These are phyloP conservation scores for Neofusicoccum laricinum DNA, from an alignment of 2,329 filamentous ascomycete genomes.

Conservation along the genomic window DNA sequence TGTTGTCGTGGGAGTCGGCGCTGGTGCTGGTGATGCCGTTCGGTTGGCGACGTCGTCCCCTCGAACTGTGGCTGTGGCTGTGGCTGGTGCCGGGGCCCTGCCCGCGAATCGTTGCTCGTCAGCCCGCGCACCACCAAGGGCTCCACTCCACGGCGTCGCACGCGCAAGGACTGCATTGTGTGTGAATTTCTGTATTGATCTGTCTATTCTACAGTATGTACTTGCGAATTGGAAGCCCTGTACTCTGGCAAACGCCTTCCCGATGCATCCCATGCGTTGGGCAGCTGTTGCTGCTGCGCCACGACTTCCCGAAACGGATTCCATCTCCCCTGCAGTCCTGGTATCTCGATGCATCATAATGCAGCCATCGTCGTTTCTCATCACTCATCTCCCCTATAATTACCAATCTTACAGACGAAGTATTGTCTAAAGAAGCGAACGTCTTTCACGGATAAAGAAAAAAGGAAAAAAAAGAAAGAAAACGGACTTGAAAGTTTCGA, in stretches of 20 bases:
- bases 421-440: background rate
- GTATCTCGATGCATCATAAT: background rate
- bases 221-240: background rate
- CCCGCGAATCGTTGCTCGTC: background rate
- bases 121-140: background rate
- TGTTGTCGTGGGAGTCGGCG: constrained; percentile 12
- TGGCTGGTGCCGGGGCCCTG: constrained; percentile 4
- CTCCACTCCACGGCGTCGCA: background rate
- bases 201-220: background rate
- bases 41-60: constrained; percentile 15
- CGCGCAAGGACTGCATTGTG: background rate
- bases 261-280: background rate
- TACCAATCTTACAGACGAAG: background rate
- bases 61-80: constrained; percentile 8
- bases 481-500: background rate
- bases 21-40: constrained; percentile 12
- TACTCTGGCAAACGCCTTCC: background rate
- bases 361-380: background rate
- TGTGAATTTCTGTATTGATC: background rate
- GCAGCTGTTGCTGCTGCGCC: background rate
- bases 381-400: background rate
- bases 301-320: constrained; percentile 2
- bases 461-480: background rate
- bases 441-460: background rate
- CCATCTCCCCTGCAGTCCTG: background rate